Evolutionary conservation across 768 basidiomycete genomes (phyloP), one percentile per base, ranked within the genome.

Genomic region (Erythrobasidium yunnanense): DNA sequence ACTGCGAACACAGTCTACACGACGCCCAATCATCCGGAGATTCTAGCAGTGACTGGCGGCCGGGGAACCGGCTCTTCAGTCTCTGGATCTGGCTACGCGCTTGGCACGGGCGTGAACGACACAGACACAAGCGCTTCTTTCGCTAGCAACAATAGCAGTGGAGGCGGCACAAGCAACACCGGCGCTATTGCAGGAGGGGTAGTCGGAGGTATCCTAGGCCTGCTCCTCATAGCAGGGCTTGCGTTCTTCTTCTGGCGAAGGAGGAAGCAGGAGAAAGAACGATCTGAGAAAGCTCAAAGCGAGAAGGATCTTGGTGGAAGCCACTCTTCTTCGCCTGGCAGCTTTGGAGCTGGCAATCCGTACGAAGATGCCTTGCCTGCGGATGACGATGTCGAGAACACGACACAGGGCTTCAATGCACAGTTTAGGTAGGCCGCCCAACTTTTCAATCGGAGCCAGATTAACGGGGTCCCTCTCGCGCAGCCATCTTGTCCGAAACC

Each of bases 31-130:
- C 46, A 50, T 18, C 29, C 29, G 7, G 47, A 63, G 0, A n/a
- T 72, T 46, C 27, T 72, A 35, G 35, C 66, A 34, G 60, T 72
- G 29, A 70, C 71, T 0, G 71, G 71, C 49, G 71, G 69, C 0
- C 65, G 68, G 46, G 71, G 71, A 0, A 70, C 67, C 2, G 69
- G 69, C 22, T 32, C 11, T 13, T 62, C 56, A 0, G 29, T 52
- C 2, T 56, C 63, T 1, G 69, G 69, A 23, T 32, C 65, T 0
- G 66, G 69, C 20, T 70, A 68, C 7, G 57, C 69, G 7, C 38
- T 65, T 0, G 70, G 70, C 7, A 56, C 56, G 22, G 67, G 67
- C 2, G 22, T 54, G 0, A 13, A 47, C n/a, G 65, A 66, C 20
- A 34, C 70, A 4, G 70, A 70, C 54, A 66, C 70, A 29, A 68